Evolutionary conservation across 768 basidiomycete genomes (phyloP).

Genomic region (Lentinus tigrinus): DNA sequence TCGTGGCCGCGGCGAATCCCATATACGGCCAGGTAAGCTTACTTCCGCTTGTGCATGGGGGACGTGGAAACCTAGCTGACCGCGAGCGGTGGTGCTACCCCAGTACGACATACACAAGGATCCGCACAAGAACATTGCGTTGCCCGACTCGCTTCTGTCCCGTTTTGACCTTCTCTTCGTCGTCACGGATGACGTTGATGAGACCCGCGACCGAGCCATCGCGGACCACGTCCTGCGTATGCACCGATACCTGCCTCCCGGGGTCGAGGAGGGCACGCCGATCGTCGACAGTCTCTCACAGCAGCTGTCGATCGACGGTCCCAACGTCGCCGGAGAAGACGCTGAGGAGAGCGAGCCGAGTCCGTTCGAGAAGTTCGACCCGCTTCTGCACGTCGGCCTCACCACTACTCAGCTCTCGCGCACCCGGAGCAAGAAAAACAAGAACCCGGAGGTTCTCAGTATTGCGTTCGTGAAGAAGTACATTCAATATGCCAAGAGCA

Average conservation of each 20-base stretch:
- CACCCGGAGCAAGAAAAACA: slow-evolving; percentile 56
- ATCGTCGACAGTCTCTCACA: slow-evolving; percentile 85
- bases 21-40: slow-evolving; percentile 88
- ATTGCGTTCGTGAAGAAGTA: slow-evolving; percentile 98
- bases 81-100: not conserved
- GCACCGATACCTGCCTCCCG: slow-evolving; percentile 95
- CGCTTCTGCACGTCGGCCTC: slow-evolving; percentile 87
- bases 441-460: slow-evolving; percentile 82
- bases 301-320: slow-evolving; percentile 84
- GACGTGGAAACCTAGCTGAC: slow-evolving; percentile 9
- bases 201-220: slow-evolving; percentile 88
- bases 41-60: not conserved
- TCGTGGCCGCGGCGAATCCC: slow-evolving; percentile 97
- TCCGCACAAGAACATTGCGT: slow-evolving; percentile 96
- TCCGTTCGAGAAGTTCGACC: slow-evolving; percentile 96
- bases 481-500: slow-evolving; percentile 94
- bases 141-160: slow-evolving; percentile 95
- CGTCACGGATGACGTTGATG: slow-evolving; percentile 97
- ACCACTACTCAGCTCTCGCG: slow-evolving; percentile 39
- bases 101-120: slow-evolving; percentile 99
- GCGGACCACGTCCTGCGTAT: slow-evolving; percentile 97
- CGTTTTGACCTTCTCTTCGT: slow-evolving; percentile 99
- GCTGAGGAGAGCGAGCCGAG: slow-evolving; percentile 64
- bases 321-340: slow-evolving; percentile 42
- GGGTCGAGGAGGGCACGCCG: slow-evolving; percentile 95